These are phyloP conservation scores for Zygoascus ofunaensis DNA, from an alignment of 805 yeast genomes.

Conservation along the genomic window DNA sequence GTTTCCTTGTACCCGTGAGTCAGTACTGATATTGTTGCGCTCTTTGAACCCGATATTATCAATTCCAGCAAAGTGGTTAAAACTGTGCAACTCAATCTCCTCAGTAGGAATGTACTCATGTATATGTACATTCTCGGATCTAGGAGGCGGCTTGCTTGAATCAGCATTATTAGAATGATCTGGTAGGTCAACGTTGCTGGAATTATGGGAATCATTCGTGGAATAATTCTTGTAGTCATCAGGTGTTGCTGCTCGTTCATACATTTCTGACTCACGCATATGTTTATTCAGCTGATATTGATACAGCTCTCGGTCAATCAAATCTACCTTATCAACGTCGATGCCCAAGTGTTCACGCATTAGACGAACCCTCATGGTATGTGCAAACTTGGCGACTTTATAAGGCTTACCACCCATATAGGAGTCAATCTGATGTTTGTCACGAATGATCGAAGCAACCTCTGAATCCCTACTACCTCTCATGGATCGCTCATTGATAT, in stretches of 20 bases:
- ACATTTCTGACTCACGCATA: neutral
- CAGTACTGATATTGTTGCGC: constrained; percentile 69
- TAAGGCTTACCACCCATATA: constrained; percentile 76
- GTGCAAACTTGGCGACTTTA: constrained; percentile 80
- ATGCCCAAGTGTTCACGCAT: constrained; percentile 98
- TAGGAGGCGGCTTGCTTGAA: neutral
- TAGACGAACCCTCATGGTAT: constrained; percentile 74
- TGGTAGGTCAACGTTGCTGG: neutral
- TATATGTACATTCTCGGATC: neutral
- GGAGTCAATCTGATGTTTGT: constrained; percentile 50
- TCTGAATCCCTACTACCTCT: constrained; percentile 92
- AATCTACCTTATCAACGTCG: constrained; percentile 76
- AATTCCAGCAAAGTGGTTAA: constrained; percentile 81
- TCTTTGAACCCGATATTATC: constrained; percentile 82
- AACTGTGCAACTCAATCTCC: constrained; percentile 36
- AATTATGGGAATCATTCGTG: neutral
- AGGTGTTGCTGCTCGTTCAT: neutral
- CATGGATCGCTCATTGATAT: constrained; percentile 94
- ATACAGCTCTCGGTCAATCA: constrained; percentile 49
- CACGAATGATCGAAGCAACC: constrained; percentile 82
- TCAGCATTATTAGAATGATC: neutral
- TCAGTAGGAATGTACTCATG: constrained; percentile 4
- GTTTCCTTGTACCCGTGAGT: constrained; percentile 67
- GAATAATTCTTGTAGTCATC: neutral
- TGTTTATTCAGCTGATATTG: neutral